These are phyloP conservation scores for Wickerhamiella azyma DNA, from an alignment of 805 yeast genomes.

Conservation along the genomic window DNA sequence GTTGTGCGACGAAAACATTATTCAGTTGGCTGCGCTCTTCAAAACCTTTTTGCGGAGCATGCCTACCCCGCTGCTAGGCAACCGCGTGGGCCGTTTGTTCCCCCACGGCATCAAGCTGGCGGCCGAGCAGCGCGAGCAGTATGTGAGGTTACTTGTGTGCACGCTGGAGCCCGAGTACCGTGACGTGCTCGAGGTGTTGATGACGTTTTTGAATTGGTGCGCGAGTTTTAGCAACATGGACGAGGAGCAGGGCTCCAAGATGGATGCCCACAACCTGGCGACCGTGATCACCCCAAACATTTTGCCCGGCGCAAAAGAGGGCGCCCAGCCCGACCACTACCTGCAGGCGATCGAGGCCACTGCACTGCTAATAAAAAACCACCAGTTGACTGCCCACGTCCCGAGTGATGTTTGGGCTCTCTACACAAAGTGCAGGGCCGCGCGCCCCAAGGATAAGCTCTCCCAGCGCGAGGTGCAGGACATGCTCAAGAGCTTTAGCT, in stretches of 20 bases:
- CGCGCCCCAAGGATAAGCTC: slow-evolving; percentile 6
- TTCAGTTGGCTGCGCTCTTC: slow-evolving; percentile 84
- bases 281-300: slow-evolving; percentile 93
- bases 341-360: slow-evolving; percentile 86
- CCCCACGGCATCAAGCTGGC: slow-evolving; percentile 29
- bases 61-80: slow-evolving; percentile 82
- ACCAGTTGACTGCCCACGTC: slow-evolving; percentile 63
- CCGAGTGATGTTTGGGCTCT: slow-evolving; percentile 51
- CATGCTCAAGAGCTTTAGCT: neutral
- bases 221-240: slow-evolving; percentile 90
- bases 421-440: slow-evolving; percentile 30
- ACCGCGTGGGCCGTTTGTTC: slow-evolving; percentile 65
- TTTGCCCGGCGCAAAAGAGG: slow-evolving; percentile 31
- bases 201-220: slow-evolving; percentile 84
- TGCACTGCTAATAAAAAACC: slow-evolving; percentile 65
- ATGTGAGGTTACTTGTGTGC: slow-evolving; percentile 41
- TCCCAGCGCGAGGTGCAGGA: slow-evolving; percentile 2
- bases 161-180: slow-evolving; percentile 71
- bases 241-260: slow-evolving; percentile 81
- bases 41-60: slow-evolving; percentile 84
- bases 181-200: slow-evolving; percentile 71
- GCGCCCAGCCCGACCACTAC: slow-evolving; percentile 31
- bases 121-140: slow-evolving; percentile 17
- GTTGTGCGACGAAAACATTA: slow-evolving; percentile 62
- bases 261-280: slow-evolving; percentile 91